Base-by-base conservation (phyloP, 2,329 filamentous ascomycete genomes). In the Neofusicoccum ribis region DNA sequence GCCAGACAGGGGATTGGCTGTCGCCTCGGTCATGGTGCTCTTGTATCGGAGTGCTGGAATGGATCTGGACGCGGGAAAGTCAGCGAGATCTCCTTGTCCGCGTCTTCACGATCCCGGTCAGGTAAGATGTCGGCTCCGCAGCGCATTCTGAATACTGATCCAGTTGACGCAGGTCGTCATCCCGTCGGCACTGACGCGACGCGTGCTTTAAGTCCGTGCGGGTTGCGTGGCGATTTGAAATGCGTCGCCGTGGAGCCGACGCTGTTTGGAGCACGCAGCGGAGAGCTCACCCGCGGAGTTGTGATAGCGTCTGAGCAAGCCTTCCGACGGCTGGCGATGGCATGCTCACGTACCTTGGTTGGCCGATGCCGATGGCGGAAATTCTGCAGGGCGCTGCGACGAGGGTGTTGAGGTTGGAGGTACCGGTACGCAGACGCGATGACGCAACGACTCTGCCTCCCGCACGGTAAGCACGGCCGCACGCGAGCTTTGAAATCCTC, bases 1-100 rank as follows among this genome's bases (percentile, higher is more conserved):
- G 36, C 83, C 83, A 23, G 76, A 76, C 5, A 84, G 74, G 2
- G 82, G 82, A 49, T 77, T 73, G 62, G 77, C 73, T 7, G 79
- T 80, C 43, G 79, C 74, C 60, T 81, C 80, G 31, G 76, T 79
- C 77, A 79, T 78, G 62, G 65, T 76, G 43, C 20, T 39, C 20
- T 51, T 64, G 34, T 46, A 27, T 37, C 61, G 39, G 43, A 34
- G 7, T 17, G 61, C 8, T 15, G 14, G 34, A n/a, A 36, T 3
- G 12, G 12, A 47, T 17, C 49, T 56, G 12, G n/a, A 20, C n/a
- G 20, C 36, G 43, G 20, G 5, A 5, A 43, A 17, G 37, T 56
- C 14, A 56, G 52, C 20, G 6, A 23, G 20, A 31, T 8, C 43
- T 11, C 20, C n/a, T 20, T 37, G 14, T 37, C 34, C 31, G 27